These are phyloP conservation scores for Metrosideros polymorpha DNA, from an alignment of 441 rosid species.

Conservation along the genomic window DNA sequence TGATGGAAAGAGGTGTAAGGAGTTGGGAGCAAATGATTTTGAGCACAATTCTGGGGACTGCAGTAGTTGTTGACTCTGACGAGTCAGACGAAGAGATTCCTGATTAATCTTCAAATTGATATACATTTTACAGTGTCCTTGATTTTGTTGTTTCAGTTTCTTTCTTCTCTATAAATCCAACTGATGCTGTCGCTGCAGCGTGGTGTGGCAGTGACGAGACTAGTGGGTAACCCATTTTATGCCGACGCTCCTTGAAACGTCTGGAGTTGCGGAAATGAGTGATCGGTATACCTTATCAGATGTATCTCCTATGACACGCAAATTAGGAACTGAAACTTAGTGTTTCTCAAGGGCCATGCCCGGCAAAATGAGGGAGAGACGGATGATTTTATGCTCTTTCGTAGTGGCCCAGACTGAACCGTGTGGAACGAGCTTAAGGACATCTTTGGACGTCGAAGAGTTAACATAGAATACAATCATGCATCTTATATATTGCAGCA, in stretches of 20 bases:
- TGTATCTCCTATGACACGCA: neutral
- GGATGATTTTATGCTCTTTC: neutral
- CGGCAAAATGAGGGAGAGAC: neutral
- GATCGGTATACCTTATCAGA: neutral
- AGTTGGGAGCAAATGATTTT: conserved; percentile 25
- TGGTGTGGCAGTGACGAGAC: neutral
- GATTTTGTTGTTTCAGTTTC: neutral
- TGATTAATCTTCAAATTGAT: neutral
- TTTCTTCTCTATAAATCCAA: neutral
- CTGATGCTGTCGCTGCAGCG: neutral
- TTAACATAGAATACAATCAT: neutral
- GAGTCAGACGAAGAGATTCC: conserved; percentile 3
- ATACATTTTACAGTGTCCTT: neutral
- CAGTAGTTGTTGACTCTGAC: conserved; percentile 1
- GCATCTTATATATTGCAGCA: neutral
- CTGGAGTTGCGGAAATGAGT: neutral
- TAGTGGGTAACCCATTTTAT: neutral
- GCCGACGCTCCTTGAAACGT: neutral
- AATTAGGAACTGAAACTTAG: neutral
- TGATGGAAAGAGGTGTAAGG: conserved; percentile 17
- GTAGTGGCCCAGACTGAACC: neutral
- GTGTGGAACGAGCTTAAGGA: neutral
- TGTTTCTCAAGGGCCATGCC: neutral
- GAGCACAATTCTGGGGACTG: conserved; percentile 4
- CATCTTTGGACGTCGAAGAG: neutral